Base-by-base conservation (phyloP, 2,329 filamentous ascomycete genomes). In the Microcyclospora pomicola region DNA sequence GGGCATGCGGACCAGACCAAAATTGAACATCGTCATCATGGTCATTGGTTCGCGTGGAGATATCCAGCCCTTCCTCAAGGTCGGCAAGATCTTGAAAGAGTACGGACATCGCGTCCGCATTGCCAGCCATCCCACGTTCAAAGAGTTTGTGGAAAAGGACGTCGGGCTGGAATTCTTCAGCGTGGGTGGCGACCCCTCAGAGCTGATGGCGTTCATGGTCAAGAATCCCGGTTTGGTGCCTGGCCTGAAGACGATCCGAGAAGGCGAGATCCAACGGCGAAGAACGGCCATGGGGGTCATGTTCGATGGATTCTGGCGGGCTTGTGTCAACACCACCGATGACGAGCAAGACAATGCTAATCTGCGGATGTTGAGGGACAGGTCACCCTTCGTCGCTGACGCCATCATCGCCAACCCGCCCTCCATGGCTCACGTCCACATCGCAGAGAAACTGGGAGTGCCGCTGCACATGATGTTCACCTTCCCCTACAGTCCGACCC, bases 191-290 rank as follows among this genome's bases (percentile, higher is more conserved):
- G 77, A 88, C 49, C 83, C 83, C 2, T 75, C 78, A 0, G 81
- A 87, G 57, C 65, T 91, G 1, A 88, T 88, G 83, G 78, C 80
- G 0, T 88, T 86, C 56, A 88, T 91, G 83, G 81, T 87, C 27
- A 85, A 85, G 61, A 86, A 88, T 50, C 81, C 68, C 1, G 81
- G 82, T 3, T 67, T 88, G 57, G 80, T 91, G 2, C 82, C 83
- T 0, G 80, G 71, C 1, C 62, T 87, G 15, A 74, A 82, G 44
- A 80, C 79, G 0, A 72, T 88, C 39, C 77, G 74, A 44, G 72
- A 76, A 2, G 82, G 82, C 3, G 82, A 88, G 47, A 77, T 88
- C 41, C 73, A 76, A 0, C 66, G 69, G 15, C 66, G 80, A 24
- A 66, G 83, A 30, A 68, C 72, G 4, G 71, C 74, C 34, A 87